Base-by-base conservation (phyloP, 148 eudicot species). In the Persicaria tinctoria region DNA sequence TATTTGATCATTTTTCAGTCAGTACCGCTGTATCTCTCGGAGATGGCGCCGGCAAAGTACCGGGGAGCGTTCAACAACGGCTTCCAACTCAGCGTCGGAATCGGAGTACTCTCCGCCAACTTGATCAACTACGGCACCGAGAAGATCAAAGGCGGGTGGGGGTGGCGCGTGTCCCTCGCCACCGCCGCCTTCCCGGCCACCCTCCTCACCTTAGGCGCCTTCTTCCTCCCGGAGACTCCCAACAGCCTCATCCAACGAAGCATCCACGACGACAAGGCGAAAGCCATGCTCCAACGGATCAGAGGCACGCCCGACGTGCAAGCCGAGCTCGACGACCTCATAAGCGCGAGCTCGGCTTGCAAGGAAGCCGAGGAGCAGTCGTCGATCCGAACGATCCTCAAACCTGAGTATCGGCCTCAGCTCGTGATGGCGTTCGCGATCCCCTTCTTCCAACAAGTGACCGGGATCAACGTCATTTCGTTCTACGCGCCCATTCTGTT, bases 1-100 rank as follows among this genome's bases (percentile, higher is more conserved):
- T 12, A 50, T 12, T 50, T 6, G 53, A 12, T 60, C 68, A 51
- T 14, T 80, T 80, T 80, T 77, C 83, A 89, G 93, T 74, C 93
- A 13, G 86, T 82, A 6, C 92, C 92, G 9, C 70, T 89, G 13
- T 89, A 89, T 41, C 80, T 89, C 47, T 87, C 93, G 74, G 93
- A 89, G 78, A 85, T 89, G 88, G 93, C 93, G 20, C 93, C 88
- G 2, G 63, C 89, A 4, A 82, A 75, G 48, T 80, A 77, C 73
- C 78, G 90, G 73, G 93, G 93, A 78, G 90, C 93, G 59, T 77
- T 89, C 79, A 89, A 81, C 86, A 83, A 51, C 38, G 81, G 89
- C 56, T 89, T 87, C 66, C 90, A 87, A 63, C 54, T 89, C 8
- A 68, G 83, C 57, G 75, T 89, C 2, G 80, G 80, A 6, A 55